phyloP scores from a whole-genome alignment of 1,284 basidiomycete species.

The Fomitopsis schrenkii region DNA sequence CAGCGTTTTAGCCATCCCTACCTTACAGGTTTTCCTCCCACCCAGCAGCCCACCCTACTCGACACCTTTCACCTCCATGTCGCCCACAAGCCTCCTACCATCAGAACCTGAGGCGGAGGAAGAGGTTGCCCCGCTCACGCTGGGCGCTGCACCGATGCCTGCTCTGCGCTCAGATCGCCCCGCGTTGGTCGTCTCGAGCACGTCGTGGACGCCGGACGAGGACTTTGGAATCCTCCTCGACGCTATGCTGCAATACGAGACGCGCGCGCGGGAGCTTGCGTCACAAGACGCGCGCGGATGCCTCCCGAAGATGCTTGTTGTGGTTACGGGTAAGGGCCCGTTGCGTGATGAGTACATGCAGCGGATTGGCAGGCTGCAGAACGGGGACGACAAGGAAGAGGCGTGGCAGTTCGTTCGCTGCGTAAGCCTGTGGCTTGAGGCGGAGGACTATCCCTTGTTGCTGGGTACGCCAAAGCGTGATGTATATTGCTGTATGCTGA shows the following conservation, averaged over 20 bases:
- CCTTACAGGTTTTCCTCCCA: slow-evolving; percentile 39
- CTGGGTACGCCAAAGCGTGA: slow-evolving; percentile 46
- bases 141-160: slow-evolving; percentile 22
- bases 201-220: slow-evolving; percentile 98
- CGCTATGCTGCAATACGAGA: slow-evolving; percentile 71
- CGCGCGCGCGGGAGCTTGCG: slow-evolving; percentile 41
- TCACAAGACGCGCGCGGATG: slow-evolving; percentile 14
- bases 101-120: slow-evolving; percentile 5
- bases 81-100: slow-evolving; percentile 9
- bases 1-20: slow-evolving; percentile 28
- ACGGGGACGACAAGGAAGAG: slow-evolving; percentile 24
- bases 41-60: slow-evolving; percentile 46
- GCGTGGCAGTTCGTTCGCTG: slow-evolving; percentile 83
- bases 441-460: slow-evolving; percentile 82
- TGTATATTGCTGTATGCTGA: neutral
- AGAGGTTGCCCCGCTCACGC: slow-evolving; percentile 25
- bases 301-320: slow-evolving; percentile 75
- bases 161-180: slow-evolving; percentile 65
- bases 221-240: slow-evolving; percentile 85
- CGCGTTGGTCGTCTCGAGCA: slow-evolving; percentile 87
- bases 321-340: slow-evolving; percentile 94
- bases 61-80: slow-evolving; percentile 54
- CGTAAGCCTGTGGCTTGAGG: slow-evolving; percentile 84
- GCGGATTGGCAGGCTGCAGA: slow-evolving; percentile 52
- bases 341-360: slow-evolving; percentile 73